Evolutionary conservation across 495 filamentous ascomycete genomes (phyloP).

Genomic region (Penicillium tannophilum): DNA sequence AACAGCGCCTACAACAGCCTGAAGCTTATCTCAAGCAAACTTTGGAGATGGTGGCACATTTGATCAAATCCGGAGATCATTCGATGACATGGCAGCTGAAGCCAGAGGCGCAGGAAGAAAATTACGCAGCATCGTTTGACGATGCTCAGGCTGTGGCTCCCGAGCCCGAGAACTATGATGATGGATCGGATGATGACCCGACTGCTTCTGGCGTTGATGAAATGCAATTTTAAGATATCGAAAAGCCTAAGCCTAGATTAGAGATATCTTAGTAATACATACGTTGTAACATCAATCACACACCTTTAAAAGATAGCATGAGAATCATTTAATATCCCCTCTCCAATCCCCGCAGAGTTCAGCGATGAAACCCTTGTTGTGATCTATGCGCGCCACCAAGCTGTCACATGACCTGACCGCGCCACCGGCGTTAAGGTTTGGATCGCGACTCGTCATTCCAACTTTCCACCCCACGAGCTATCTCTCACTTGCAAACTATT

Average conservation of each 20-base stretch:
- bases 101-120: constrained; percentile 64
- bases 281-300: background rate
- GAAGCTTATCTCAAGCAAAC: constrained; percentile 88
- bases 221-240: constrained; percentile 75
- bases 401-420: constrained; percentile 13
- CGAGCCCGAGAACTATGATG: constrained; percentile 45
- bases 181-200: constrained; percentile 46
- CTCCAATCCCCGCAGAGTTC: too few relatives aligned
- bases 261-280: constrained; percentile 10
- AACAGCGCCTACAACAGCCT: constrained; percentile 72
- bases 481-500: constrained; percentile 3
- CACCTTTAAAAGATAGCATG: background rate
- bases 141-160: constrained; percentile 51
- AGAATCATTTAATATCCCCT: too few relatives aligned
- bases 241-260: constrained; percentile 13
- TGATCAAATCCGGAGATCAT: constrained; percentile 79
- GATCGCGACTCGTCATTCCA: constrained; percentile 18
- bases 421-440: constrained; percentile 18
- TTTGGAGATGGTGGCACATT: constrained; percentile 75
- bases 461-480: constrained; percentile 1
- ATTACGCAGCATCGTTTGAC: constrained; percentile 44
- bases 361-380: background rate
- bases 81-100: constrained; percentile 83
- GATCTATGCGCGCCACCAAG: constrained; percentile 2
- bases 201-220: constrained; percentile 58